A percentile compares a stretch with the other conserved stretches of the same genome.
Conservation (phyloP, 805 yeast species). For the Candida vaughaniae region DNA sequence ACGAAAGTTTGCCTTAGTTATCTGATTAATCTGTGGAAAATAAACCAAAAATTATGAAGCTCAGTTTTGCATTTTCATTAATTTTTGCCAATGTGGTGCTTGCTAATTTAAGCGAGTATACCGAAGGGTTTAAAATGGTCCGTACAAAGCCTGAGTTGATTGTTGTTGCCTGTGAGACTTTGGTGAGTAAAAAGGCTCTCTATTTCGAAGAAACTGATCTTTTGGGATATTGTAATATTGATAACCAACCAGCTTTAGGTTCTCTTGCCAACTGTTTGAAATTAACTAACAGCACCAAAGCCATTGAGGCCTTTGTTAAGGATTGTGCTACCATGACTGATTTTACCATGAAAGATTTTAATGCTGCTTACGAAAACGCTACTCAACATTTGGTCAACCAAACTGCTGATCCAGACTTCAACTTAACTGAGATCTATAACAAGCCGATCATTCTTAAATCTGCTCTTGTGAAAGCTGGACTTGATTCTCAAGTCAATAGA, state of each 20-base stretch:
- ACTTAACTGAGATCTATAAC: constrained; percentile 24
- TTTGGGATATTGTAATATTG: constrained; percentile 30
- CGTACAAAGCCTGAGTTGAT: constrained; percentile 22
- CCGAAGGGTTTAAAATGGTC: constrained; percentile 21
- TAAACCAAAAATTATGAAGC: too few species aligned
- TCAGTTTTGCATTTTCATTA: neutral
- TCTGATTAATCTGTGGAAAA: too few species aligned
- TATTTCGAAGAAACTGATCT: constrained; percentile 24
- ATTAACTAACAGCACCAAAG: constrained; percentile 14
- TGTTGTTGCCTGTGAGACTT: constrained; percentile 23
- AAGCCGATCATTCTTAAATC: constrained; percentile 36
- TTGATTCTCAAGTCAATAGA: constrained; percentile 27
- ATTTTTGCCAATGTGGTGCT: neutral
- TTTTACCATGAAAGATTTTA: constrained; percentile 30
- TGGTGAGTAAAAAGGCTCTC: constrained; percentile 24
- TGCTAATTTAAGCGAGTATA: constrained; percentile 8
- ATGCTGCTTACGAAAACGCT: constrained; percentile 42
- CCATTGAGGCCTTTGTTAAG: constrained; percentile 22
- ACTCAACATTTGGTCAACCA: constrained; percentile 35
- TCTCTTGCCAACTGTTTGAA: constrained; percentile 35
- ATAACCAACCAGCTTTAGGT: constrained; percentile 40
- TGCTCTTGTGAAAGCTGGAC: constrained; percentile 24
- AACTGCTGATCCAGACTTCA: constrained; percentile 26
- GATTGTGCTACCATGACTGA: constrained; percentile 21
- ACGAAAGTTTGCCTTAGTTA: too few species aligned